Conservation (phyloP, 495 filamentous ascomycete genomes). For the Podospora didyma region DNA sequence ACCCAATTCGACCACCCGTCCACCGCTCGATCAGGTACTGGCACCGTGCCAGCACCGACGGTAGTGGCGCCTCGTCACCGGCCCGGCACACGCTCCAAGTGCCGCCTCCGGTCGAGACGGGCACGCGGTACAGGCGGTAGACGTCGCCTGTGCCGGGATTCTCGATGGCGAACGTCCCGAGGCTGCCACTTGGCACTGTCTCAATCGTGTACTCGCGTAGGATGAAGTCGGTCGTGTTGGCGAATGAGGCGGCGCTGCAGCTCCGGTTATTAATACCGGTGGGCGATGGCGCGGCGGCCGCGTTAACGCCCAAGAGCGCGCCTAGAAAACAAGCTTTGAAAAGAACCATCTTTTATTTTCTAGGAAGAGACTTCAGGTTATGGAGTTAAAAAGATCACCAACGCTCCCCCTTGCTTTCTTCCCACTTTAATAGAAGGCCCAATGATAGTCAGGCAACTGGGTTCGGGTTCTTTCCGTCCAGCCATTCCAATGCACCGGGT, state of each 20-base stretch:
- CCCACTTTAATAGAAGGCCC: not conserved
- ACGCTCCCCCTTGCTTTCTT: not conserved
- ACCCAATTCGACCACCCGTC: slow-evolving; percentile 2
- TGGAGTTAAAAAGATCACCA: not conserved
- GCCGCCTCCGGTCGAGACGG: slow-evolving; percentile 2
- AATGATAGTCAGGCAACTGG: not conserved
- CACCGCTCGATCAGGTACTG: slow-evolving; percentile 6
- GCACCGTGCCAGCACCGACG: slow-evolving; percentile 1
- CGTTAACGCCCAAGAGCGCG: not conserved
- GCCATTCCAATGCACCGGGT: not conserved
- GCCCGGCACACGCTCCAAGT: slow-evolving; percentile 4
- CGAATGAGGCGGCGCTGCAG: slow-evolving; percentile 1
- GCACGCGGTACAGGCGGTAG: slow-evolving; percentile 2
- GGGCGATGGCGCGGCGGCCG: not conserved
- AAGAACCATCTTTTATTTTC: not conserved
- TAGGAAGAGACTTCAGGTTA: not conserved
- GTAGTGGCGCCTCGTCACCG: not conserved
- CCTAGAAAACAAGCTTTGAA: not conserved
- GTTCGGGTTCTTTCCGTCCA: not conserved
- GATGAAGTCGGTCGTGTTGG: slow-evolving; percentile 6
- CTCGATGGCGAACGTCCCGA: slow-evolving; percentile 5
- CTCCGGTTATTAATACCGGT: not conserved
- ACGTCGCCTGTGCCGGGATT: slow-evolving; percentile 6
- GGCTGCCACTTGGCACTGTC: not conserved
- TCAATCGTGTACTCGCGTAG: slow-evolving; percentile 6